Percentiles rank a stretch among this genome's conserved stretches.
Conservation (phyloP, 2,329 filamentous ascomycete species). For the Penicillium nordicum region DNA sequence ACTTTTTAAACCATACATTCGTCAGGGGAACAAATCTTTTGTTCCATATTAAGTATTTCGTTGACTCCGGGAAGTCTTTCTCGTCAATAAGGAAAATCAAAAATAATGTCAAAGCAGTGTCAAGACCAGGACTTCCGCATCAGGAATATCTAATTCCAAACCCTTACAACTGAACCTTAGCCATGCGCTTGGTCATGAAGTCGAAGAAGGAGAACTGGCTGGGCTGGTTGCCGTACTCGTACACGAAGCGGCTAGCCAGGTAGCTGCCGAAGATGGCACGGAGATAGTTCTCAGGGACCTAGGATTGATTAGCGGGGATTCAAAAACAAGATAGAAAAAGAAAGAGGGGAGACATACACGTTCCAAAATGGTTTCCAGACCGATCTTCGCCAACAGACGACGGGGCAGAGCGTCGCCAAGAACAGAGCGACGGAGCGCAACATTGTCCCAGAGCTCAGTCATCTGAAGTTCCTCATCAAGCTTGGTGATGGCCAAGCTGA, state of each 20-base stretch:
- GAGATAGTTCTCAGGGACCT: constrained; percentile 87
- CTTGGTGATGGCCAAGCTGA: constrained; percentile 90
- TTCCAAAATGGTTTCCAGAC: constrained; percentile 78
- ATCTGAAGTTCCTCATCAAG: constrained; percentile 94
- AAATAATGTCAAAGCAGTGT: background rate
- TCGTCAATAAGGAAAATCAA: background rate
- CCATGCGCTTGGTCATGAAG: constrained; percentile 55
- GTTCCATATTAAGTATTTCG: constrained; percentile 12
- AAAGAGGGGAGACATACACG: constrained; percentile 55
- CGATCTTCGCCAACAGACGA: constrained; percentile 82
- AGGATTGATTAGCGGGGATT: constrained; percentile 19
- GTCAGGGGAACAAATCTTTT: constrained; percentile 8
- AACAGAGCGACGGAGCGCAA: constrained; percentile 71
- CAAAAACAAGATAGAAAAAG: background rate
- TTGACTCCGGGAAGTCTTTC: constrained; percentile 2
- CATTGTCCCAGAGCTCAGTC: constrained; percentile 85
- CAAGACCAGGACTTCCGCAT: background rate
- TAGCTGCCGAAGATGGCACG: constrained; percentile 95
- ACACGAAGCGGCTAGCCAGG: constrained; percentile 91
- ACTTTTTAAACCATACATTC: constrained; percentile 12
- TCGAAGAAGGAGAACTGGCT: constrained; percentile 98
- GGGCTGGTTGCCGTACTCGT: constrained; percentile 86
- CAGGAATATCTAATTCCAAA: constrained; percentile 5
- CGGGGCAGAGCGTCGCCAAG: constrained; percentile 81
- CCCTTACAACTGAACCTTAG: constrained; percentile 27